Evolutionary conservation across 2,329 filamentous ascomycete genomes (phyloP), one percentile per base, ranked within the genome.

Genomic region (Alternaria brassicicola): DNA sequence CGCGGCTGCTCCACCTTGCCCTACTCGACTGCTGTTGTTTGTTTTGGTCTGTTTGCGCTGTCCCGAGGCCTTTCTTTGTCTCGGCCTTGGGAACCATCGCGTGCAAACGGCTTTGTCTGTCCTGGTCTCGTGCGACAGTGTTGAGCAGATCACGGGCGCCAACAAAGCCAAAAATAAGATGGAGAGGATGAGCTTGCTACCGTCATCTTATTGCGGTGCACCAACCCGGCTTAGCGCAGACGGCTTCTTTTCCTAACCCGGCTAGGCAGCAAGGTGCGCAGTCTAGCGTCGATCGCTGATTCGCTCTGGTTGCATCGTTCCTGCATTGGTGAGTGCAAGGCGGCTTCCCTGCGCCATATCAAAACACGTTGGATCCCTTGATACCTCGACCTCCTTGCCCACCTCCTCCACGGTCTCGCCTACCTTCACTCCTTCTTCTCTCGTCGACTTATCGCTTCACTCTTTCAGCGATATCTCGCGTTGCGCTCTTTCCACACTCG

Each of bases 401-500:
- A 59, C 67, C 77, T 80, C 79, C 78, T 76, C 60, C 56, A 55
- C 62, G 48, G 60, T 66, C 66, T 53, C 61, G 60, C 56, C 63
- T 55, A 56, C 52, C 59, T 65, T 54, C 48, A 61, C 62, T 63
- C 67, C 55, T 65, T 67, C 62, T 57, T 70, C 66, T 66, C 61
- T 67, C 69, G 72, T 72, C 64, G 80, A 76, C 77, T 50, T 83
- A 81, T 70, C 68, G 85, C 85, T 87, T 86, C 85, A 87, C 83
- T 88, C 85, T 79, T 86, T 88, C 77, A 86, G 84, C 84, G 84
- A 83, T 77, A 79, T 76, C 72, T 76, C 83, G 45, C 80, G 64
- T 76, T 72, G 51, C 78, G 65, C 72, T 80, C 76, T 64, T 79
- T 80, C 64, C 52, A 48, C 65, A 55, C 53, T 54, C 49, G 62